phyloP scores from a whole-genome alignment of 331 rosid species.

The Pyrus hybrid region DNA sequence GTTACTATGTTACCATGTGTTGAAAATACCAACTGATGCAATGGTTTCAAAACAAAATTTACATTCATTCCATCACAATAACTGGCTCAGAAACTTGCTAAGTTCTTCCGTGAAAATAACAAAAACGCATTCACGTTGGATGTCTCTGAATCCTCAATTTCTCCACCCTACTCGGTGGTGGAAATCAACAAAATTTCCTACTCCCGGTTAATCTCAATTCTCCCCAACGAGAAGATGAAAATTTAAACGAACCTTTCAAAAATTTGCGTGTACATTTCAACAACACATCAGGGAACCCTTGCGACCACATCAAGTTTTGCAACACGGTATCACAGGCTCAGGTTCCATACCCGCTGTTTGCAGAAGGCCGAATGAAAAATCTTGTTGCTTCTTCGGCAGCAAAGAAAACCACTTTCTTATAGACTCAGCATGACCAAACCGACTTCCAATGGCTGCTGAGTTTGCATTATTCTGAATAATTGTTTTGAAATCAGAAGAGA shows the following conservation, averaged over 20 bases:
- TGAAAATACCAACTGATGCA: no score
- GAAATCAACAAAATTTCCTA: background rate
- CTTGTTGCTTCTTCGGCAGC: constrained; percentile 46
- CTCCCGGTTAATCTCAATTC: background rate
- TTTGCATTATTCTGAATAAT: constrained; percentile 27
- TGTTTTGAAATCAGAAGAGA: constrained; percentile 45
- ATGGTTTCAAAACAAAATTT: background rate
- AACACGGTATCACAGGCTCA: constrained; percentile 1
- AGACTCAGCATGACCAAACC: constrained; percentile 25
- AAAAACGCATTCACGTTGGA: background rate
- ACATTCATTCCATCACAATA: background rate
- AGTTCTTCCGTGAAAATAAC: background rate
- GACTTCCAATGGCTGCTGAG: constrained; percentile 14
- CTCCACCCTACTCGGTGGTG: background rate
- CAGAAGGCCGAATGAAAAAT: constrained; percentile 36
- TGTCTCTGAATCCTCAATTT: background rate
- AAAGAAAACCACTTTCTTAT: constrained; percentile 56
- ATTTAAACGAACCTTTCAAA: background rate
- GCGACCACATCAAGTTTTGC: background rate
- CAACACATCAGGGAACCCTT: background rate
- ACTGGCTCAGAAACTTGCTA: background rate
- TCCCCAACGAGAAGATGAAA: background rate
- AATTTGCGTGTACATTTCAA: background rate
- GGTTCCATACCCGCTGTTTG: constrained; percentile 14
- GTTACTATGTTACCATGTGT: accelerated